Evolutionary conservation across 2,329 filamentous ascomycete genomes (phyloP), one percentile per base, ranked within the genome.

Genomic region (Colletotrichum navitas): DNA sequence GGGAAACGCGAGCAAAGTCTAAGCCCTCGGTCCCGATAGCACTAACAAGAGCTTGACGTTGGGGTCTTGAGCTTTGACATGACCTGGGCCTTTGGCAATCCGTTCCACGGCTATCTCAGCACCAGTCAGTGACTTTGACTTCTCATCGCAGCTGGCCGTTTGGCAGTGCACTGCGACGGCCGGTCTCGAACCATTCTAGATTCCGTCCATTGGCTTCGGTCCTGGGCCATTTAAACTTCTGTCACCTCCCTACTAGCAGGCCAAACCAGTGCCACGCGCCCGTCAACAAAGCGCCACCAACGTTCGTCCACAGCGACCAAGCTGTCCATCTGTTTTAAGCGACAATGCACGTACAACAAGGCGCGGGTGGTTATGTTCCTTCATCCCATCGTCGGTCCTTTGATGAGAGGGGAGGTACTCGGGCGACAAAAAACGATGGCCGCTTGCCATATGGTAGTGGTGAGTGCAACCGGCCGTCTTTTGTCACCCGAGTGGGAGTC

Each of bases 1-100:
- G 54, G 47, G 59, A 66, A 54, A 24, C 29, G 58, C 36, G 45
- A 60, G 52, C 52, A 54, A 62, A 62, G 52, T 10, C 54, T 55
- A 54, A 32, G 59, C 24, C 36, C 56, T 68, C 59, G 59, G 68
- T 68, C 65, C 68, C 68, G 64, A 63, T 63, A 43, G 11, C 68
- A 68, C 59, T 59, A 63, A 32, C n/a, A 39, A 63, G 41, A 51
- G 34, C 34, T 51, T 29, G 21, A n/a, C 34, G 58, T 56, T 58
- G 49, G 49, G 26, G 56, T 36, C 26, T 29, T 54, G 59, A 34
- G 56, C 68, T 71, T 67, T 71, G 55, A 62, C 66, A 29, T 41
- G 45, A 39, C 41, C 41, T 14, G 24, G 34, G 32, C 24, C 49
- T 34, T 29, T 49, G 47, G 62, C 63, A 52, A 39, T 32, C 26